phyloP scores from a whole-genome alignment of 768 basidiomycete species.

The Rhodotorula taiwanensis region DNA sequence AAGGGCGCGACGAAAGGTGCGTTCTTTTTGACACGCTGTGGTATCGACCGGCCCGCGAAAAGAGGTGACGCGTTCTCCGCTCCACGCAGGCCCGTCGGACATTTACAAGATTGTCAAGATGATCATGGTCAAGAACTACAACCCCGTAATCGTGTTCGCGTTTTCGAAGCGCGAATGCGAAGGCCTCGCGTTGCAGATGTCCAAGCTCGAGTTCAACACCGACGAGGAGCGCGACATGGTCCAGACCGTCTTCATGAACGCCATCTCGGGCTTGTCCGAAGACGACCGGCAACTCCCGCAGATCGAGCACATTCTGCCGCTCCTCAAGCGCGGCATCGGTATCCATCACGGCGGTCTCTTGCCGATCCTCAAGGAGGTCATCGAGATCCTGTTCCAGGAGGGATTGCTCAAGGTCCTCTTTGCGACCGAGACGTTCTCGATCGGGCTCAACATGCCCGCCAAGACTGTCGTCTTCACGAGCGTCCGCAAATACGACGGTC shows the following conservation, averaged over 20 bases:
- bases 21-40: constrained; percentile 17
- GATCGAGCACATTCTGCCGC: constrained; percentile 82
- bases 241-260: constrained; percentile 83
- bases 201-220: constrained; percentile 92
- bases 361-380: constrained; percentile 95
- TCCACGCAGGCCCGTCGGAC: constrained; percentile 83
- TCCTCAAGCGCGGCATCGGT: constrained; percentile 89
- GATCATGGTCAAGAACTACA: constrained; percentile 96
- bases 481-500: constrained; percentile 91
- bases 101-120: constrained; percentile 96
- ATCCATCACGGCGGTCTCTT: constrained; percentile 97
- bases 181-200: constrained; percentile 76
- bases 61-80: no score
- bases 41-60: background rate
- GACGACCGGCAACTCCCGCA: constrained; percentile 87
- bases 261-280: constrained; percentile 75
- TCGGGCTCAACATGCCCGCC: constrained; percentile 96
- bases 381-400: constrained; percentile 97
- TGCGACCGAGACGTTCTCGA: constrained; percentile 97
- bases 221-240: constrained; percentile 86
- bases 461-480: constrained; percentile 98
- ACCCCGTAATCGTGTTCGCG: constrained; percentile 96
- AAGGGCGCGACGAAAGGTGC: constrained; percentile 87
- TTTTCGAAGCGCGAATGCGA: constrained; percentile 99
- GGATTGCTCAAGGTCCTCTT: constrained; percentile 96